Evolutionary conservation across 2,329 filamentous ascomycete species (phyloP).

Genomic region (Lomentospora prolificans): DNA sequence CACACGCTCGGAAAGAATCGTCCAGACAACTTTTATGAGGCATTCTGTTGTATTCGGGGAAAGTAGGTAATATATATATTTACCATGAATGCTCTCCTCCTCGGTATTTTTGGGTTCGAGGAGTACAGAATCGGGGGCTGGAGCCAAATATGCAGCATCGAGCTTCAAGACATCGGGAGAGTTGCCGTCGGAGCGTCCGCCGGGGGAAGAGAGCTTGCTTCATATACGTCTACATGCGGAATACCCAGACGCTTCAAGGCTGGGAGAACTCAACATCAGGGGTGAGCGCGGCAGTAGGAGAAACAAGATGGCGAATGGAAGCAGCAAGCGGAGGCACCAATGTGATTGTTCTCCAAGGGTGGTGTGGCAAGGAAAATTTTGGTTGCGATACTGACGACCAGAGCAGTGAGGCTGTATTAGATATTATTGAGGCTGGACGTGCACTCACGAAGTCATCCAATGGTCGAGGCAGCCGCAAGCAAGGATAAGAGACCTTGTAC

Average conservation of each 20-base stretch:
- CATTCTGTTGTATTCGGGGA: neutral
- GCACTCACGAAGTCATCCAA: neutral
- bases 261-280: neutral
- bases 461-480: neutral
- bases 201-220: neutral
- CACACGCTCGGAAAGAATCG: neutral
- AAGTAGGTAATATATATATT: neutral
- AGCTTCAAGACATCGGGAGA: neutral
- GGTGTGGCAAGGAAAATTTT: neutral
- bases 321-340: neutral
- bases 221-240: neutral
- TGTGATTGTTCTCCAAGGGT: neutral
- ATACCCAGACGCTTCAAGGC: neutral
- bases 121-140: neutral
- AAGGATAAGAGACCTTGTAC: neutral
- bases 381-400: neutral
- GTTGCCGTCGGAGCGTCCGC: neutral
- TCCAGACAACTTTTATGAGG: neutral
- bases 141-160: neutral
- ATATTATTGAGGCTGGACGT: neutral
- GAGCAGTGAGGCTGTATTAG: neutral
- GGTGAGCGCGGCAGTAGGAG: neutral
- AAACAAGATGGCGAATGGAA: neutral
- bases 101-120: neutral
- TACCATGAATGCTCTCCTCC: neutral